These are phyloP conservation scores for Smallanthus sonchifolius DNA, from an alignment of 129 eudicot genomes.

Conservation along the genomic window DNA sequence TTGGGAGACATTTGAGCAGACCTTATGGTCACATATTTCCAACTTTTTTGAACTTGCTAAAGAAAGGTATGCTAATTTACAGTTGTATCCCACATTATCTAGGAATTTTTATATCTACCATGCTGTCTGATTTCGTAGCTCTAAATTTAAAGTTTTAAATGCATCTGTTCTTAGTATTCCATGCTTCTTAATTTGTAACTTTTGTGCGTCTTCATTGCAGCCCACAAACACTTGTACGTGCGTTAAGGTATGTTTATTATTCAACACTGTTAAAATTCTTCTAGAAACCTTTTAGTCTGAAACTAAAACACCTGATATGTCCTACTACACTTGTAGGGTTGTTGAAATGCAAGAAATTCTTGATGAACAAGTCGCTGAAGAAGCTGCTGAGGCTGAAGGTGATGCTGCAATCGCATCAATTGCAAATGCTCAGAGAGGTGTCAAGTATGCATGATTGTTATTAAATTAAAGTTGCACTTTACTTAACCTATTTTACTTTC, in stretches of 20 bases:
- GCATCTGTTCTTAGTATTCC: not conserved
- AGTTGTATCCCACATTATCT: not conserved
- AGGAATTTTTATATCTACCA: slow-evolving; percentile 13
- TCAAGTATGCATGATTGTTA: slow-evolving; percentile 49
- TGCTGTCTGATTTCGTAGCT: not conserved
- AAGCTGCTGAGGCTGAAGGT: slow-evolving; percentile 99
- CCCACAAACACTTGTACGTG: slow-evolving; percentile 96
- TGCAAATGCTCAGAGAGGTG: slow-evolving; percentile 77
- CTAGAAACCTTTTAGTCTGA: not conserved
- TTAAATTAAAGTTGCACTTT: not conserved
- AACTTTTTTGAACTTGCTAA: slow-evolving; percentile 85
- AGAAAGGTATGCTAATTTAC: slow-evolving; percentile 60
- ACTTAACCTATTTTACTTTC: not conserved
- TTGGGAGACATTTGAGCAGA: slow-evolving; percentile 97
- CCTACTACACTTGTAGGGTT: slow-evolving; percentile 49
- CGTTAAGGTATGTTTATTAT: slow-evolving; percentile 64
- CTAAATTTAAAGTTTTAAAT: not conserved
- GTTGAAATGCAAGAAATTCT: slow-evolving; percentile 96
- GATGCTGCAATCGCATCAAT: slow-evolving; percentile 82
- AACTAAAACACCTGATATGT: not conserved
- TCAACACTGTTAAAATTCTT: slow-evolving; percentile 7
- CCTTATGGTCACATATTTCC: slow-evolving; percentile 83
- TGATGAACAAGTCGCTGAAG: slow-evolving; percentile 90
- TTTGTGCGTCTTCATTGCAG: slow-evolving; percentile 44
- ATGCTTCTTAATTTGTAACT: slow-evolving; percentile 4